A percentile compares a stretch with the other conserved stretches of the same genome.
phyloP scores from a whole-genome alignment of 495 filamentous ascomycete species.

The Friedmanniomyces endolithicus region DNA sequence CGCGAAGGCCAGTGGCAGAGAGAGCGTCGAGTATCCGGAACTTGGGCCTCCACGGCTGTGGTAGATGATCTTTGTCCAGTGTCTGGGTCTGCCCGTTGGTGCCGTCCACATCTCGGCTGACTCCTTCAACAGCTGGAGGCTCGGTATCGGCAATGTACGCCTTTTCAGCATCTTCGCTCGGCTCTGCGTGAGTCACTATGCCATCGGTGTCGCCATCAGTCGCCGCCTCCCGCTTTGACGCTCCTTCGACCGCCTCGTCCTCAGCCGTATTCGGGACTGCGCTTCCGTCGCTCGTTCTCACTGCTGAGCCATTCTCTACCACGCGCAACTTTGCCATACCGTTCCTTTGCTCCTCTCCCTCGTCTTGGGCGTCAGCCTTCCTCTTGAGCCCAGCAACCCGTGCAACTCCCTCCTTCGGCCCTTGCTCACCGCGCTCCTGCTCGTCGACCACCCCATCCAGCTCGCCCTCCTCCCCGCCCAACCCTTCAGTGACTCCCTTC shows the following conservation, averaged over 20 bases:
- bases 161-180: background rate
- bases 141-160: no score
- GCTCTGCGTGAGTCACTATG: background rate
- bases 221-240: background rate
- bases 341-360: background rate
- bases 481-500: background rate
- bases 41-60: slow-evolving; percentile 6
- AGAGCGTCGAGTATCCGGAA: slow-evolving; percentile 89
- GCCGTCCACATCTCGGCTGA: background rate
- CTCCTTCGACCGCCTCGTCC: background rate
- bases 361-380: background rate
- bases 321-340: background rate
- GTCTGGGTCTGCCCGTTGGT: background rate
- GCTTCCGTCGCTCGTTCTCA: background rate
- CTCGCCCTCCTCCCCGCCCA: slow-evolving; percentile 8
- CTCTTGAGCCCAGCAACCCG: background rate
- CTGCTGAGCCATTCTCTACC: background rate
- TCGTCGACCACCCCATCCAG: no score
- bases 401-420: slow-evolving; percentile 6
- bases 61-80: background rate
- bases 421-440: no score
- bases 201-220: background rate
- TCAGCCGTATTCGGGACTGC: background rate
- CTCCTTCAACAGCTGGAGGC: no score
- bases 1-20: slow-evolving; percentile 86